A percentile compares a stretch with the other conserved stretches of the same genome.
These are phyloP conservation scores for Pythium insidiosum DNA, from an alignment of 352 stramenopile genomes.

Conservation along the genomic window DNA sequence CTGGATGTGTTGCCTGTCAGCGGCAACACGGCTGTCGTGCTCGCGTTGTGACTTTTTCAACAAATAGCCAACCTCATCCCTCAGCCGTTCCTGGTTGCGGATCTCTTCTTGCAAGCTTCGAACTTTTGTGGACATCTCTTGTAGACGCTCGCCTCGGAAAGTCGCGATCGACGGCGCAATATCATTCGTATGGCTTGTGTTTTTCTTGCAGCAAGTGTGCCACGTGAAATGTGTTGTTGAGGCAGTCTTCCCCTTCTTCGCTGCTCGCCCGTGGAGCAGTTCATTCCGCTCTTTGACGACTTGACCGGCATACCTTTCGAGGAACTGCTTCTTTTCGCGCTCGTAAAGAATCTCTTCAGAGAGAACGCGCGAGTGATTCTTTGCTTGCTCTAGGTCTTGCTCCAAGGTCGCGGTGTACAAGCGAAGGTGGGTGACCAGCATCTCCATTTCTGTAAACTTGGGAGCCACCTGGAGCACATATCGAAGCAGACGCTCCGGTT, in stretches of 20 bases:
- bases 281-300: constrained; percentile 85
- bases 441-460: constrained; percentile 80
- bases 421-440: constrained; percentile 64
- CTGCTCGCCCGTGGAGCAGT: constrained; percentile 33
- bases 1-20: constrained; percentile 57
- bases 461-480: constrained; percentile 73
- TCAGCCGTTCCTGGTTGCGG: constrained; percentile 48
- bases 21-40: constrained; percentile 51
- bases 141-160: constrained; percentile 69
- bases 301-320: constrained; percentile 73
- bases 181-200: constrained; percentile 49
- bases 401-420: constrained; percentile 63
- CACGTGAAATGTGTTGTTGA: constrained; percentile 45
- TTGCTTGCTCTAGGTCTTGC: constrained; percentile 71
- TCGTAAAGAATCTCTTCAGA: constrained; percentile 39
- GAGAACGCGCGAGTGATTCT: constrained; percentile 45
- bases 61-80: constrained; percentile 53
- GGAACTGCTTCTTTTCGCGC: constrained; percentile 71
- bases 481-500: constrained; percentile 61
- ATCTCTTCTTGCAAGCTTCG: constrained; percentile 46
- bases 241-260: constrained; percentile 26
- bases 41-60: constrained; percentile 69
- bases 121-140: constrained; percentile 42
- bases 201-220: constrained; percentile 82
- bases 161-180: constrained; percentile 61